Percentiles rank a stretch among this genome's conserved stretches.
Evolutionary conservation across 2,329 filamentous ascomycete species (phyloP).

Genomic region (Aspergillus chevalieri): DNA sequence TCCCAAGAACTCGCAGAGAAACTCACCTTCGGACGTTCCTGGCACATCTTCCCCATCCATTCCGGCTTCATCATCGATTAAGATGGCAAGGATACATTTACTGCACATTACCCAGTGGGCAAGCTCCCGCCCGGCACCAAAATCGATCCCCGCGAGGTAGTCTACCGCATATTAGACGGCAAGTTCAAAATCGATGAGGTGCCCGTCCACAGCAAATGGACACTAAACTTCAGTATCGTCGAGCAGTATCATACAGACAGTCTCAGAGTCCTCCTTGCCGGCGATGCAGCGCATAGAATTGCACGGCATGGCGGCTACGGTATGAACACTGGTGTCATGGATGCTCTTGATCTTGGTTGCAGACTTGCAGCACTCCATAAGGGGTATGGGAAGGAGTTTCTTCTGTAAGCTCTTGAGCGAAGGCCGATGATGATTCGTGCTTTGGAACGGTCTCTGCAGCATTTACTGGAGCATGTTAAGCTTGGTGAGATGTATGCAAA

Average conservation of each 20-base stretch:
- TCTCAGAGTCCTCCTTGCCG: conserved; percentile 24
- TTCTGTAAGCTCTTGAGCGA: conserved; percentile 22
- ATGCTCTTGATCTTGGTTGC: conserved; percentile 33
- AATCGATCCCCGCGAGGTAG: conserved; percentile 17
- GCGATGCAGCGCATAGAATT: conserved; percentile 30
- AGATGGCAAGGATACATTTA: conserved; percentile 30
- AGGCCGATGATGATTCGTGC: conserved; percentile 20
- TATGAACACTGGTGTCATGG: conserved; percentile 33
- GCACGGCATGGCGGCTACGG: conserved; percentile 34
- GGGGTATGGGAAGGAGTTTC: conserved; percentile 16
- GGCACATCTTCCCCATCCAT: conserved; percentile 25
- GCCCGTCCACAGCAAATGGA: conserved; percentile 24
- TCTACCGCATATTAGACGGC: conserved; percentile 20
- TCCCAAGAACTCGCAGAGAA: conserved; percentile 21
- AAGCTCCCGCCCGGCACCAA: conserved; percentile 8
- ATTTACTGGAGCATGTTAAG: conserved; percentile 7
- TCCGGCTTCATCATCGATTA: conserved; percentile 24
- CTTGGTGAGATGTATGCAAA: background rate
- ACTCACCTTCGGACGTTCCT: conserved; percentile 23
- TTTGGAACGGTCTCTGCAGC: conserved; percentile 17
- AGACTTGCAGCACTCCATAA: conserved; percentile 23
- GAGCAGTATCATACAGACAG: conserved; percentile 13
- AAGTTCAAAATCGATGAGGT: conserved; percentile 29
- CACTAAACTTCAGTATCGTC: conserved; percentile 24
- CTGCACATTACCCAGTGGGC: conserved; percentile 20